Conservation (phyloP, 1,139 yeast genomes). For the Groenewaldozyma sp. region DNA sequence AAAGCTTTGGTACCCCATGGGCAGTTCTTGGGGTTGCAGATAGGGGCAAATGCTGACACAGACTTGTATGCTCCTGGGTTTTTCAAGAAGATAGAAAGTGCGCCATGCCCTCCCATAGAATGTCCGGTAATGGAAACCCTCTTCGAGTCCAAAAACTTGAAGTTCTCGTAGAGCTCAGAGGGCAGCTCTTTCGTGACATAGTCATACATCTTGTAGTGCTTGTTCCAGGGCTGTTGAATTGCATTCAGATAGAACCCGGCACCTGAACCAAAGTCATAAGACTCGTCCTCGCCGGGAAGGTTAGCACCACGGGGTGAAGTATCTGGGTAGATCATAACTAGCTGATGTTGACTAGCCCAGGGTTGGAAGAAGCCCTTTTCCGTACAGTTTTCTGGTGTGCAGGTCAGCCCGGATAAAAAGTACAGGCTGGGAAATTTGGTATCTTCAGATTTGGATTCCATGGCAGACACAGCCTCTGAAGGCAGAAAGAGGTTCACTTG, state of each 20-base stretch:
- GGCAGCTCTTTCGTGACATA: conserved; percentile 75
- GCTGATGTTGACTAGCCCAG: conserved; percentile 71
- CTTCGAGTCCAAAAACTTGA: conserved; percentile 41
- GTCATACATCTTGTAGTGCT: conserved; percentile 76
- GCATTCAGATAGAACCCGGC: conserved; percentile 95
- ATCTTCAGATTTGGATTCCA: conserved; percentile 15
- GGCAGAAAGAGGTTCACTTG: conserved; percentile 79
- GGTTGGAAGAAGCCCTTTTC: conserved; percentile 88
- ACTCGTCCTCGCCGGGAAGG: conserved; percentile 70
- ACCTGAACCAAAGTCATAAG: conserved; percentile 88
- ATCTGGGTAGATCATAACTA: conserved; percentile 89
- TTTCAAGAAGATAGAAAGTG: conserved; percentile 64
- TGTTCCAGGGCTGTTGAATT: conserved; percentile 57
- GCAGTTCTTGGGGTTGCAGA: conserved; percentile 62
- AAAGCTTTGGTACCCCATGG: conserved; percentile 89
- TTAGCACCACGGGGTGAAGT: conserved; percentile 95
- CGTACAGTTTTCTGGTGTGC: conserved; percentile 89
- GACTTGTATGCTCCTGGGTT: conserved; percentile 71
- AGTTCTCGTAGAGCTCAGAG: conserved; percentile 37
- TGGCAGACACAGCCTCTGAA: conserved; percentile 34
- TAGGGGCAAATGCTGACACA: conserved; percentile 88
- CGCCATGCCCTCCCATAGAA: conserved; percentile 98
- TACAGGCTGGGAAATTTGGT: conserved; percentile 57
- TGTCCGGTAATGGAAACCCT: conserved; percentile 80
- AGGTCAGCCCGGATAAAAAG: conserved; percentile 84